Percentiles rank a stretch among this genome's conserved stretches.
phyloP scores from a whole-genome alignment of 441 rosid genomes.

The Eutrema salsugineum region DNA sequence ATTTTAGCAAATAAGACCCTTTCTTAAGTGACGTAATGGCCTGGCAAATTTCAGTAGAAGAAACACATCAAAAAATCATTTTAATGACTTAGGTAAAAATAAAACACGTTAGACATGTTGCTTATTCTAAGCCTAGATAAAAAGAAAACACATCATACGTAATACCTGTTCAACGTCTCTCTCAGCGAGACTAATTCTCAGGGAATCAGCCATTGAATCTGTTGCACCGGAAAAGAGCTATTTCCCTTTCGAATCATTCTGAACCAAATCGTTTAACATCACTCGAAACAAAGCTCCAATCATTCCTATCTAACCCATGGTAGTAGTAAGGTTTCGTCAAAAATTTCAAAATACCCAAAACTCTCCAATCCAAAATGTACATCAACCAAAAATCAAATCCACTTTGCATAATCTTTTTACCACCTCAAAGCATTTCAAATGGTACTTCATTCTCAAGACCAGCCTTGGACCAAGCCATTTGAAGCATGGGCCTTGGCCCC shows the following conservation, averaged over 20 bases:
- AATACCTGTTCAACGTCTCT: conserved; percentile 76
- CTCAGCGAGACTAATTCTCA: conserved; percentile 57
- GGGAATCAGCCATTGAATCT: conserved; percentile 77
- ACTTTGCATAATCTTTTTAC: too few species aligned
- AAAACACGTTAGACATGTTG: too few species aligned
- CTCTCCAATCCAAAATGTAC: too few species aligned
- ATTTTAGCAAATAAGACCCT: conserved; percentile 62
- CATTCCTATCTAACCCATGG: not conserved
- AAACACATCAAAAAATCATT: not conserved
- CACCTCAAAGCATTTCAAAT: too few species aligned
- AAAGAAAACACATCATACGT: not conserved
- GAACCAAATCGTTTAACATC: conserved; percentile 27
- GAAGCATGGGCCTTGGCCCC: too few species aligned
- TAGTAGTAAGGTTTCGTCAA: too few species aligned
- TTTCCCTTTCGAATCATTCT: conserved; percentile 50
- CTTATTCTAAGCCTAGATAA: too few species aligned
- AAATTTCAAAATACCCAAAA: too few species aligned
- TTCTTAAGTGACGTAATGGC: conserved; percentile 66
- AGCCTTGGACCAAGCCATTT: too few species aligned
- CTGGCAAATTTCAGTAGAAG: conserved; percentile 20
- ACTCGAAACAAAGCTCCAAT: not conserved
- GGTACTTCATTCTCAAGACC: too few species aligned
- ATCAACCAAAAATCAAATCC: too few species aligned
- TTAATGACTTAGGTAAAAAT: not conserved
- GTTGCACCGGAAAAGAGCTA: conserved; percentile 31